Base-by-base conservation (phyloP, 495 filamentous ascomycete species). In the Penicillium argentinense region DNA sequence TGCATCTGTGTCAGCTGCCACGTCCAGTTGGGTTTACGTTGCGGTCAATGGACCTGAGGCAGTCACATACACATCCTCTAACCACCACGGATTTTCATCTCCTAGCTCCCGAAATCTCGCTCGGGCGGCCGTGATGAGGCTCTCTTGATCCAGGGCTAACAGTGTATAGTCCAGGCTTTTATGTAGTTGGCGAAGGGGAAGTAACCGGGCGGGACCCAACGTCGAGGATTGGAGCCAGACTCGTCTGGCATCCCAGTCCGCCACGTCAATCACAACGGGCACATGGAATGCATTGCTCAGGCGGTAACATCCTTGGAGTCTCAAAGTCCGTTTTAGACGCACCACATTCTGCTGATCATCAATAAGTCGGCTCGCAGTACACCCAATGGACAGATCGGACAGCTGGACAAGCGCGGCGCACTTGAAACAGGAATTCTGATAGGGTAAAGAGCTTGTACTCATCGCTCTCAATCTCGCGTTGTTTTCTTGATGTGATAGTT, bases 221-320 rank as follows among this genome's bases (percentile, higher is more conserved):
- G 34, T 17, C 22, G 4, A 21, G 25, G 41, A 9, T 34, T 42
- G 18, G 36, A 21, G 24, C 12, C 24, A 26, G 1, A 41, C 37
- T n/a, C n/a, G n/a, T 26, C 33, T 17, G 6, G 27, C 22, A 2
- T 28, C 7, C 45, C 45, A 49, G 13, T 40, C 25, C 4, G 19
- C 12, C 6, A 2, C 16, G 4, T 42, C 27, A 5, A 49, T 12
- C 25, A 49, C 9, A 12, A 49, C 38, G 4, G 45, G 45, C 6
- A 49, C 30, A 27, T 42, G 45, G 36, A 9, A 41, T 24, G 24
- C 19, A 9, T 42, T 26, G n/a, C 23, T 24, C 18, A 49, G 38
- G 12, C 48, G 48, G 3, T 25, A 26, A 21, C 24, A 51, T 4
- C 48, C 48, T 16, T 51, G 40, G 9, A 39, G 29, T n/a, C 32